Conservation (phyloP, 2,329 filamentous ascomycete species). For the Trichoderma harzianum region DNA sequence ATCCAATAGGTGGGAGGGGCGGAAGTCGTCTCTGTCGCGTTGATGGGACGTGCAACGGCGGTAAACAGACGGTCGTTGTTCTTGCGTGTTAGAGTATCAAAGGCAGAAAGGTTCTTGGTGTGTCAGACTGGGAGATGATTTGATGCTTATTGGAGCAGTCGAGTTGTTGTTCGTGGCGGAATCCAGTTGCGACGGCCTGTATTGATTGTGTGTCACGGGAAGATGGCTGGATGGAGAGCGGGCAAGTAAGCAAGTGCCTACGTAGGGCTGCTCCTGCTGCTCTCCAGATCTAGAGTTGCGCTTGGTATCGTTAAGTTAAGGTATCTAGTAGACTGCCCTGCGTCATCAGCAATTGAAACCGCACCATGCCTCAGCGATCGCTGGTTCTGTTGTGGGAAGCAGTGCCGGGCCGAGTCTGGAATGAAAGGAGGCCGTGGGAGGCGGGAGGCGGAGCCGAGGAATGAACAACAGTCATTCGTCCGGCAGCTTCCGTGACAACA, state of each 20-base stretch:
- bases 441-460: conserved; percentile 20
- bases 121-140: neutral
- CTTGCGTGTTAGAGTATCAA: neutral
- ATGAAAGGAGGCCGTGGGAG: conserved; percentile 22
- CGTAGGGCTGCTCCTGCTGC: conserved; percentile 7
- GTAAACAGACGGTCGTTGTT: neutral
- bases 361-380: conserved; percentile 19
- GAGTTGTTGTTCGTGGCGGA: neutral
- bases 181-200: neutral
- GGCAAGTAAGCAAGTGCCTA: neutral
- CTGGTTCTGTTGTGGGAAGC: conserved; percentile 22
- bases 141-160: neutral
- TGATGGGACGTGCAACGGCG: neutral
- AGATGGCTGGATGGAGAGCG: neutral
- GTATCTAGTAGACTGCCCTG: conserved; percentile 7
- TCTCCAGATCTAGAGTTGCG: neutral
- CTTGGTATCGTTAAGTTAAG: neutral
- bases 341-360: conserved; percentile 15
- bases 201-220: neutral
- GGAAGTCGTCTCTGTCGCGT: neutral
- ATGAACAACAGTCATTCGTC: conserved; percentile 15
- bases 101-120: neutral
- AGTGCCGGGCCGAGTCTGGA: conserved; percentile 23
- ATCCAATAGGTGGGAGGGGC: neutral
- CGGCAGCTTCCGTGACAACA: conserved; percentile 19